Evolutionary conservation across 768 basidiomycete species (phyloP).

Genomic region (Amanita pseudoporphyria): DNA sequence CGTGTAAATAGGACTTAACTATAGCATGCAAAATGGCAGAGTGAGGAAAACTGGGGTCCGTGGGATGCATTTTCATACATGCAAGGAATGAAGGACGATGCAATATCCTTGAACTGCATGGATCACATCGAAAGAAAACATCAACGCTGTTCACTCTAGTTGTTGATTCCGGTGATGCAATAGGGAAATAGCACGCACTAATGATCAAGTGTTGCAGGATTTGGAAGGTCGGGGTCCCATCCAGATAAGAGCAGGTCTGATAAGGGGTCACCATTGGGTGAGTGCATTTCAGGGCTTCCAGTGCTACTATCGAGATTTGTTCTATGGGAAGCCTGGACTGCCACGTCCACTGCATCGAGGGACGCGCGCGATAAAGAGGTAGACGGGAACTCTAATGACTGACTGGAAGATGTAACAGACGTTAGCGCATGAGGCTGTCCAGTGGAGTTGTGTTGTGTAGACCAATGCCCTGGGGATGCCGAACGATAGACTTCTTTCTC

Average conservation of each 20-base stretch:
- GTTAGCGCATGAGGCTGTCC: slow-evolving; percentile 13
- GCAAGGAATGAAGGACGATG: slow-evolving; percentile 75
- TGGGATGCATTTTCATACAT: slow-evolving; percentile 71
- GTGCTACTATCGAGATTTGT: slow-evolving; percentile 30
- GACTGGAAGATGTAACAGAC: slow-evolving; percentile 12
- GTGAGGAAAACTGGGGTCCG: slow-evolving; percentile 80
- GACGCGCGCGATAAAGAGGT: slow-evolving; percentile 38
- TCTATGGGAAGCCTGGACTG: slow-evolving; percentile 26
- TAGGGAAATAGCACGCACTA: slow-evolving; percentile 42
- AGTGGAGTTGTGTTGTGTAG: slow-evolving; percentile 9
- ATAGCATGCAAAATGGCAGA: slow-evolving; percentile 88
- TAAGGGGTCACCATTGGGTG: slow-evolving; percentile 36
- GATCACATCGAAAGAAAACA: slow-evolving; percentile 82
- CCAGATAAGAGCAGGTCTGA: slow-evolving; percentile 65
- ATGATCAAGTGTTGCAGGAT: slow-evolving; percentile 62
- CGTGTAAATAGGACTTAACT: slow-evolving; percentile 29
- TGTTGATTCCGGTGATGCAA: slow-evolving; percentile 9
- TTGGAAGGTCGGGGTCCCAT: slow-evolving; percentile 81
- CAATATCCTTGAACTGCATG: slow-evolving; percentile 76
- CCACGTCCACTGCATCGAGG: slow-evolving; percentile 31
- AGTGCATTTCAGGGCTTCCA: slow-evolving; percentile 40
- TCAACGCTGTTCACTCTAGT: slow-evolving; percentile 48
- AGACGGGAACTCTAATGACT: slow-evolving; percentile 19
- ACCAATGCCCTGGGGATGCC: slow-evolving; percentile 24
- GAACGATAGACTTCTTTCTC: slow-evolving; percentile 37